Evolutionary conservation across 164 flowering plant genomes (phyloP), one percentile per base, ranked within the genome.

Genomic region (Liquidambar formosana): DNA sequence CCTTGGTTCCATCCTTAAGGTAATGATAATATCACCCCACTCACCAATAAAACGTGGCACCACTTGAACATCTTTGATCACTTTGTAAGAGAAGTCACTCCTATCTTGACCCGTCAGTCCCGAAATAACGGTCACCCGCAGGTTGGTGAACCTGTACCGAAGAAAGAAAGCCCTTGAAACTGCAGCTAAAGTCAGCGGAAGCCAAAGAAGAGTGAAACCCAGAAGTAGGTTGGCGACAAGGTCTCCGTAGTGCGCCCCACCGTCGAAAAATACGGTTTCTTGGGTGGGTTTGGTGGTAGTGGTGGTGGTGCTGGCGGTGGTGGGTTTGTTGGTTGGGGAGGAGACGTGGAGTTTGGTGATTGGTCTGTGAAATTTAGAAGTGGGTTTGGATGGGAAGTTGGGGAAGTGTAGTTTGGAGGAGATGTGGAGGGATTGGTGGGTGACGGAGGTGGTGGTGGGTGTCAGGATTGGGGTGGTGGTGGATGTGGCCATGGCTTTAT

Each of bases 181-280:
- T 0, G 99, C 95, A 0, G 99, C 99, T 2, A 94, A 64, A 8
- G 97, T 94, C 47, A 94, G 71, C 0, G 97, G 99, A 33, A 94
- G 79, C 99, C 97, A 92, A 2, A 94, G 74, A 0, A 94, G 90
- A 61, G 99, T 94, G 81, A 94, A 88, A 54, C 99, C 99, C 80
- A 94, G 82, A 16, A 91, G 61, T 12, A 94, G 86, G 58, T 94
- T 94, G 1, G 96, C 97, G 2, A 85, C 12, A 4, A 94, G 83
- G 78, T 94, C 97, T 2, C 97, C 99, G 75, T 89, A 90, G 79
- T 94, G 99, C 25, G 99, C 97, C 23, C 99, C 99, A 12, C 99
- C 97, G 65, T 92, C 99, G 81, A 92, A 92, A 76, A 85, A 92
- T 66, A 89, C 70, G 64, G 80, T 85, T 71, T 92, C 97, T 63